These are phyloP conservation scores for Mortierella sp. DNA, from an alignment of 371 early-diverging fungal genomes.

Conservation along the genomic window DNA sequence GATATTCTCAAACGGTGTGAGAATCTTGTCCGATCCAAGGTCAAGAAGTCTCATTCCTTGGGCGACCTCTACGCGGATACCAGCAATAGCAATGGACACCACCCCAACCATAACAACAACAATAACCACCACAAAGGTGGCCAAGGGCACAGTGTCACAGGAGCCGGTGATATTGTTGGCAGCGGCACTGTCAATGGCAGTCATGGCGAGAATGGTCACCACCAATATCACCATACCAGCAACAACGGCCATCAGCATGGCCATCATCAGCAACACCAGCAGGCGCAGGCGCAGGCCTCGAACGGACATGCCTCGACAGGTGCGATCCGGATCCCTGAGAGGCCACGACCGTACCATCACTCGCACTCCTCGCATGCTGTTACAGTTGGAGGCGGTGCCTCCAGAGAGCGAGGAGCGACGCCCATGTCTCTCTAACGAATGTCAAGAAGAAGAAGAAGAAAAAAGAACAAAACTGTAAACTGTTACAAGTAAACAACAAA, in stretches of 20 bases:
- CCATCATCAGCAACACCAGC: conserved; percentile 2
- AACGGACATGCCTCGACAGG: conserved; percentile 18
- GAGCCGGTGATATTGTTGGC: conserved; percentile 20
- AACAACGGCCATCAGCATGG: conserved; percentile 8
- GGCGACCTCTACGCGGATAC: conserved; percentile 27
- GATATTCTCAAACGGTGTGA: conserved; percentile 78
- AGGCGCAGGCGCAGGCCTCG: neutral
- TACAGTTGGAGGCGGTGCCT: conserved; percentile 37
- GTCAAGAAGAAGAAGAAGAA: neutral
- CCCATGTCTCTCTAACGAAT: conserved; percentile 38
- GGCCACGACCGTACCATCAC: neutral
- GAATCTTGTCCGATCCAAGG: conserved; percentile 62
- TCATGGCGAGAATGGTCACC: conserved; percentile 16
- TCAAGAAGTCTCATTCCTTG: conserved; percentile 59
- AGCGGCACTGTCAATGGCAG: conserved; percentile 9
- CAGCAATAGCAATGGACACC: neutral
- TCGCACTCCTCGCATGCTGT: conserved; percentile 20
- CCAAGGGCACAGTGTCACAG: conserved; percentile 1
- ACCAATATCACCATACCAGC: neutral
- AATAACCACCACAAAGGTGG: neutral
- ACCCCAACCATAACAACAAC: neutral
- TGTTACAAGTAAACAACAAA: neutral
- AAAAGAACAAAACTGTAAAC: neutral
- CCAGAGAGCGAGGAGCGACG: conserved; percentile 23
- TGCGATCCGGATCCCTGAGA: conserved; percentile 46